Percentiles rank a stretch among this genome's conserved stretches.
These are phyloP conservation scores for Scedosporium boydii DNA, from an alignment of 2,329 filamentous ascomycete species.

Conservation along the genomic window DNA sequence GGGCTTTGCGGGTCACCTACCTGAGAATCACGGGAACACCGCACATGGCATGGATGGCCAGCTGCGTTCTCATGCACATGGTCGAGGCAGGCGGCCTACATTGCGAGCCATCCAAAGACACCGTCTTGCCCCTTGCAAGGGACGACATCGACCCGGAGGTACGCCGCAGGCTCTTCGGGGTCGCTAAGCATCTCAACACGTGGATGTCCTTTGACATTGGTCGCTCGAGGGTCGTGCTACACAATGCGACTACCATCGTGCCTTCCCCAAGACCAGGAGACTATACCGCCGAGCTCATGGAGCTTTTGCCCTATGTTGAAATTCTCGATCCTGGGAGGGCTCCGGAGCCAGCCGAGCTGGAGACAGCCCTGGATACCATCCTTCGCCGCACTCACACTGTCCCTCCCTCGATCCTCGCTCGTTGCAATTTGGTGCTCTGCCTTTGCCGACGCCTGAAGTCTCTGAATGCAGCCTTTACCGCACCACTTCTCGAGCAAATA, in stretches of 20 bases:
- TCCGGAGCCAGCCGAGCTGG: slow-evolving; percentile 29
- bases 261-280: slow-evolving; percentile 28
- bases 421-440: slow-evolving; percentile 46
- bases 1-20: slow-evolving; percentile 44
- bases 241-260: slow-evolving; percentile 31
- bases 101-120: slow-evolving; percentile 22
- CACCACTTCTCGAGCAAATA: slow-evolving; percentile 32
- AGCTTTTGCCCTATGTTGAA: slow-evolving; percentile 41
- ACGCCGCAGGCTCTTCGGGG: slow-evolving; percentile 33
- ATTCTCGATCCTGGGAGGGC: slow-evolving; percentile 41
- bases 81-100: slow-evolving; percentile 43
- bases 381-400: slow-evolving; percentile 28
- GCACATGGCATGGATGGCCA: slow-evolving; percentile 47
- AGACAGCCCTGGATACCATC: slow-evolving; percentile 29
- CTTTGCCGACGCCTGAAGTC: slow-evolving; percentile 44
- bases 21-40: slow-evolving; percentile 42
- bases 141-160: slow-evolving; percentile 25
- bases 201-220: slow-evolving; percentile 53
- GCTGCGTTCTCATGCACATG: slow-evolving; percentile 47
- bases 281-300: slow-evolving; percentile 37
- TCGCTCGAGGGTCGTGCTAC: slow-evolving; percentile 38
- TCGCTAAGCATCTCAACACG: slow-evolving; percentile 47
- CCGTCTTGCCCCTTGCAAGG: slow-evolving; percentile 9
- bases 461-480: slow-evolving; percentile 34
- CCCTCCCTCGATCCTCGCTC: slow-evolving; percentile 34